Evolutionary conservation across 225 moss, liverwort and hornwort species (phyloP).

Genomic region (Polytrichum commune): DNA sequence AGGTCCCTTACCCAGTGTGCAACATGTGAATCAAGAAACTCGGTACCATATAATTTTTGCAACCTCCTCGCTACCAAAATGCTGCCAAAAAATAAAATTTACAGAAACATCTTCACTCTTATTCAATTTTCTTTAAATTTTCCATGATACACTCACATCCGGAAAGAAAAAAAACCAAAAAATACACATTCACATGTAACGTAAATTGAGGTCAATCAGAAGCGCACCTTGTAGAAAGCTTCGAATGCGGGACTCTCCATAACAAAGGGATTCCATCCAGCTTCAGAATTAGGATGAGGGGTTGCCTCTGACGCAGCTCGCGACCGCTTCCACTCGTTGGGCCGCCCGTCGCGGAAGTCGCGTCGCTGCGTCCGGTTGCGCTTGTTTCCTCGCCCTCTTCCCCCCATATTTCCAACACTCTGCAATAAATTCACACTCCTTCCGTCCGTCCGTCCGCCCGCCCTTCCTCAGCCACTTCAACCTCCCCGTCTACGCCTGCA

Average conservation of each 20-base stretch:
- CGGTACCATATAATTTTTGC: no score
- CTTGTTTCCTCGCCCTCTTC: constrained; percentile 80
- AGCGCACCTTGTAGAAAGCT: constrained; percentile 63
- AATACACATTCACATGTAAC: no score
- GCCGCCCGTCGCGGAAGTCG: constrained; percentile 75
- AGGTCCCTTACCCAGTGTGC: no score
- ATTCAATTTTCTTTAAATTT: no score
- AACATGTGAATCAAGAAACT: no score
- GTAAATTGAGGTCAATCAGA: neutral
- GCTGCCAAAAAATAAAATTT: no score
- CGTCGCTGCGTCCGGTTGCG: constrained; percentile 84
- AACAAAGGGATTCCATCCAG: constrained; percentile 80
- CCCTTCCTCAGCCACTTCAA: neutral
- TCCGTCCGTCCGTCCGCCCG: neutral
- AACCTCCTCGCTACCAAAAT: no score
- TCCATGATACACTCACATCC: no score
- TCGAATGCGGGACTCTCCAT: constrained; percentile 81
- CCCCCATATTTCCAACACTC: constrained; percentile 31
- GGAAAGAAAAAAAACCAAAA: no score
- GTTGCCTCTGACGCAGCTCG: constrained; percentile 32
- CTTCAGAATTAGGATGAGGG: constrained; percentile 25
- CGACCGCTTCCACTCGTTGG: constrained; percentile 84
- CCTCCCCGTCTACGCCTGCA: neutral
- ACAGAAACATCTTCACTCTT: no score
- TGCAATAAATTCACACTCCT: neutral